These are phyloP conservation scores for Pseudocercospora fuligena DNA, from an alignment of 2,329 filamentous ascomycete genomes.

Conservation along the genomic window DNA sequence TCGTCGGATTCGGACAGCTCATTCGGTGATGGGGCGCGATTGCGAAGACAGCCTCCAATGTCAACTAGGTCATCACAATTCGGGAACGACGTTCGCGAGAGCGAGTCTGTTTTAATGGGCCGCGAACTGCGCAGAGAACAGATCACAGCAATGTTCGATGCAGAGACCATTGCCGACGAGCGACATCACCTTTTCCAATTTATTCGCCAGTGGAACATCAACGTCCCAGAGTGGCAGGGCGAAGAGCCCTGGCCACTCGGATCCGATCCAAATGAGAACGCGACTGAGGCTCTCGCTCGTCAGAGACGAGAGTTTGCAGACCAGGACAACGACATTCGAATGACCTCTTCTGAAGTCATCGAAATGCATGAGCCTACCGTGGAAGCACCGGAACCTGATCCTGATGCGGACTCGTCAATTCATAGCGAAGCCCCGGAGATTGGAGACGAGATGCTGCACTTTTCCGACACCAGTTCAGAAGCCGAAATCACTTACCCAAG, in stretches of 20 bases:
- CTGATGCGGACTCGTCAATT: no score
- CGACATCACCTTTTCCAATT: not conserved
- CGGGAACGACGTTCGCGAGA: no score
- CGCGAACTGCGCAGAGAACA: not conserved
- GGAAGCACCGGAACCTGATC: no score
- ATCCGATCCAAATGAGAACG: conserved; percentile 4
- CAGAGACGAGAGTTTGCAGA: not conserved
- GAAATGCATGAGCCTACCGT: not conserved
- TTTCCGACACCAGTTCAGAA: no score
- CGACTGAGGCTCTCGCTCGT: not conserved
- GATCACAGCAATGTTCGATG: not conserved
- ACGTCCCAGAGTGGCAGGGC: conserved; percentile 6
- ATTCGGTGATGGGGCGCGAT: no score
- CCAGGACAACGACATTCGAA: not conserved
- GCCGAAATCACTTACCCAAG: no score
- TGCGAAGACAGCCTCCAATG: no score
- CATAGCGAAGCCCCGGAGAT: no score
- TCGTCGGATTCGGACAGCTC: no score
- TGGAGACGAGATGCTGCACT: no score
- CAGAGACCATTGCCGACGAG: not conserved
- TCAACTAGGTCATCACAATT: no score
- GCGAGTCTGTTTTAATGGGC: not conserved
- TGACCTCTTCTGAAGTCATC: not conserved
- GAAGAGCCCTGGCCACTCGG: conserved; percentile 5
- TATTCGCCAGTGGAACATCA: not conserved